phyloP scores from a whole-genome alignment of 768 basidiomycete genomes.

The Mycena metata region DNA sequence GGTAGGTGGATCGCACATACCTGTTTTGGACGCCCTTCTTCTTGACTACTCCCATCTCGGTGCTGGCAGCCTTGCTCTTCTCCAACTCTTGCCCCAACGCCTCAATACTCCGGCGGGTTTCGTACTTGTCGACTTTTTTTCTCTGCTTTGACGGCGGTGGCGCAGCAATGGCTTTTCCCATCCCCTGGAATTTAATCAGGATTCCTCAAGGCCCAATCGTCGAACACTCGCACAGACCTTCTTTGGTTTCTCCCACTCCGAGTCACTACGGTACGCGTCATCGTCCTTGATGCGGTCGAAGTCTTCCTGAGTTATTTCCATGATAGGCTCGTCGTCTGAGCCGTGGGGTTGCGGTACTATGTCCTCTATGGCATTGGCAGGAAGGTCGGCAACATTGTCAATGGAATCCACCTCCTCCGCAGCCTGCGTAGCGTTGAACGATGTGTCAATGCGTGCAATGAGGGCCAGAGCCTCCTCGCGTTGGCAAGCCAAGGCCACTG shows the following conservation, averaged over 20 bases:
- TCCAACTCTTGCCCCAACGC: neutral
- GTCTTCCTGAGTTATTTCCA: neutral
- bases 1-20: neutral
- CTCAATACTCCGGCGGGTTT: neutral
- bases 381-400: too few species aligned
- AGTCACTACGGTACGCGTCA: neutral
- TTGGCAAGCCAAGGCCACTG: too few species aligned
- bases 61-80: too few species aligned
- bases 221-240: neutral
- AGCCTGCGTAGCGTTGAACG: too few species aligned
- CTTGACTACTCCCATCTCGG: neutral
- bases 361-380: neutral
- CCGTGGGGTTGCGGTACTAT: neutral
- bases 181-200: neutral
- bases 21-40: slow-evolving; percentile 9
- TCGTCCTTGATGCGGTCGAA: slow-evolving; percentile 17
- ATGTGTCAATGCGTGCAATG: too few species aligned
- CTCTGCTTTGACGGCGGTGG: neutral
- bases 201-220: too few species aligned
- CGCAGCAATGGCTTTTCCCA: too few species aligned
- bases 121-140: neutral
- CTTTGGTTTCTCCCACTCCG: neutral
- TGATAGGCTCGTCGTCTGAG: neutral
- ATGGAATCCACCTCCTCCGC: too few species aligned
- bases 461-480: too few species aligned